Percentiles rank a stretch among this genome's conserved stretches.
These are phyloP conservation scores for Prunus yedoensis DNA, from an alignment of 331 rosid genomes.

Conservation along the genomic window DNA sequence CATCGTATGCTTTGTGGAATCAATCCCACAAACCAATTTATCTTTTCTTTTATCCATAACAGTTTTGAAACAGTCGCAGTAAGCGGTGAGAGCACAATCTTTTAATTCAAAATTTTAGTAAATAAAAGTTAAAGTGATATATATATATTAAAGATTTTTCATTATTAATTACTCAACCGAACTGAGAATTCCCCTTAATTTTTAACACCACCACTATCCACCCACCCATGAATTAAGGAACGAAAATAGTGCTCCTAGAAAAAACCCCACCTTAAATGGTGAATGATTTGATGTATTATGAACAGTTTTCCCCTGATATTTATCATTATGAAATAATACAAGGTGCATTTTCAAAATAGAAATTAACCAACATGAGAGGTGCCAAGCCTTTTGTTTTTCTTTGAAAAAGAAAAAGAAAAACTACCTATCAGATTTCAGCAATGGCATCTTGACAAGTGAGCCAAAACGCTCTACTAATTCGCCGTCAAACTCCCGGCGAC, in stretches of 20 bases:
- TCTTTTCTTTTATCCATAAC: neutral
- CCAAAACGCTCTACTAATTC: constrained; percentile 83
- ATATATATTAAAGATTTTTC: neutral
- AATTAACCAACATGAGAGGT: neutral
- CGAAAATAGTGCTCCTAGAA: neutral
- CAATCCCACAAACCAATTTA: neutral
- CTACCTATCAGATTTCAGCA: constrained; percentile 78
- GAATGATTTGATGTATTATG: neutral
- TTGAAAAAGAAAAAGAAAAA: constrained; percentile 1
- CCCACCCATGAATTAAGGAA: neutral
- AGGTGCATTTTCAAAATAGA: constrained; percentile 2
- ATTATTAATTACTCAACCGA: neutral
- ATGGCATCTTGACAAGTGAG: constrained; percentile 87
- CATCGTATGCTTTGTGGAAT: neutral
- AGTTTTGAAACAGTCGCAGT: neutral
- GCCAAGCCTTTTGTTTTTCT: neutral
- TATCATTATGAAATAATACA: neutral
- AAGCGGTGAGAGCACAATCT: neutral
- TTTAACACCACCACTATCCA: neutral
- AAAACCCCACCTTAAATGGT: neutral
- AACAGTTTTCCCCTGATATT: neutral
- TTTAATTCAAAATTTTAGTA: neutral
- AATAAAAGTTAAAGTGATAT: neutral
- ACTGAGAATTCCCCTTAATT: neutral
- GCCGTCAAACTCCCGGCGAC: constrained; percentile 73